phyloP scores from a whole-genome alignment of 2,329 filamentous ascomycete genomes.

The Monosporascus sp. region DNA sequence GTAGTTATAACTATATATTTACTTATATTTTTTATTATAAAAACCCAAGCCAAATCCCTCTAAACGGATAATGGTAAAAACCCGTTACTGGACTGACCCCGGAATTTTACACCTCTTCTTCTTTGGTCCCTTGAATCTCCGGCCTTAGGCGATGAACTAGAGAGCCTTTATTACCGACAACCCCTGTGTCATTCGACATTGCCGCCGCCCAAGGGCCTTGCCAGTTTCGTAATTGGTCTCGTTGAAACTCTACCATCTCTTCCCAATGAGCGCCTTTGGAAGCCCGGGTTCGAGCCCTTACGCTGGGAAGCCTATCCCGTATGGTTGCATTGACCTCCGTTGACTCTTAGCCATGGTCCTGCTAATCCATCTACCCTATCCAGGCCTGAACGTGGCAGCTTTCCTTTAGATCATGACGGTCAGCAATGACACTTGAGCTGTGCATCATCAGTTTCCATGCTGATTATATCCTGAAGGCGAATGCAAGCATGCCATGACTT shows the following conservation, averaged over 20 bases:
- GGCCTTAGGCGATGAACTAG: too few relatives aligned
- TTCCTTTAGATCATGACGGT: conserved; percentile 94
- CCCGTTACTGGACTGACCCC: too few relatives aligned
- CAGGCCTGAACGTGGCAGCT: conserved; percentile 86
- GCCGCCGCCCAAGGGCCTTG: not conserved
- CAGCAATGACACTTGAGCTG: conserved; percentile 11
- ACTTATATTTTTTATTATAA: too few relatives aligned
- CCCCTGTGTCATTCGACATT: not conserved
- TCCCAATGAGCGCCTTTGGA: conserved; percentile 25
- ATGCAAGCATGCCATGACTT: conserved; percentile 83
- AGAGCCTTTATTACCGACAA: not conserved
- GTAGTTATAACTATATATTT: too few relatives aligned
- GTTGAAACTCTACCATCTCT: not conserved
- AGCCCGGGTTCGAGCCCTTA: conserved; percentile 25
- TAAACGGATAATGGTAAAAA: too few relatives aligned
- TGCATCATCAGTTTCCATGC: too few relatives aligned
- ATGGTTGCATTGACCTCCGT: conserved; percentile 6
- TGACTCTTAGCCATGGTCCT: conserved; percentile 1
- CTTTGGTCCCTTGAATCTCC: too few relatives aligned
- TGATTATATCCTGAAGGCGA: conserved; percentile 55
- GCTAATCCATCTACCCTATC: conserved; percentile 1
- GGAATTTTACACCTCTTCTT: too few relatives aligned
- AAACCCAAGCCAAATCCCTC: too few relatives aligned
- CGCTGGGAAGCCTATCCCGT: conserved; percentile 24
- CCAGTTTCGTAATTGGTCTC: not conserved